phyloP scores from a whole-genome alignment of 805 yeast genomes.

The Cyberlindnera mycetangii region DNA sequence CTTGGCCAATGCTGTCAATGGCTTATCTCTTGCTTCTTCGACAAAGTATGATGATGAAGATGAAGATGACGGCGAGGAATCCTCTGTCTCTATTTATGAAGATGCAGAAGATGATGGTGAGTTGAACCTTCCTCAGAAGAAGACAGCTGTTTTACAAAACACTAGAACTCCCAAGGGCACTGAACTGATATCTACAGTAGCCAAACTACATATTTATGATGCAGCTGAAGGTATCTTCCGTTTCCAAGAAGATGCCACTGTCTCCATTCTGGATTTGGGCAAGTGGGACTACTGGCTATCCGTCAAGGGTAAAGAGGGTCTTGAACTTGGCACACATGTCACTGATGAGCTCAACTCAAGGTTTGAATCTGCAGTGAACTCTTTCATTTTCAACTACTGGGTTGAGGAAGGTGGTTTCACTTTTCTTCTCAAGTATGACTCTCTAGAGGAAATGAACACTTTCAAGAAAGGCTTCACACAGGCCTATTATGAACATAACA shows the following conservation, averaged over 20 bases:
- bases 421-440: constrained; percentile 57
- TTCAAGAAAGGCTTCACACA: constrained; percentile 54
- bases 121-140: background rate
- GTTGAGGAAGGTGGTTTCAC: constrained; percentile 43
- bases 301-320: constrained; percentile 31
- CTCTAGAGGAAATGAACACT: constrained; percentile 36
- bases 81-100: constrained; percentile 30
- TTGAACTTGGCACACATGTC: constrained; percentile 39
- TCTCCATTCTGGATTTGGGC: constrained; percentile 40
- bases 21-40: constrained; percentile 4
- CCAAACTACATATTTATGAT: constrained; percentile 54
- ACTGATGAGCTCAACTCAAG: constrained; percentile 57
- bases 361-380: constrained; percentile 52
- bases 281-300: constrained; percentile 54
- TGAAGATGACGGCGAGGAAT: constrained; percentile 27
- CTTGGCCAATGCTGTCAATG: constrained; percentile 9
- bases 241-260: constrained; percentile 34
- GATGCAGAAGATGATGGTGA: constrained; percentile 29
- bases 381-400: constrained; percentile 64
- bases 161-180: constrained; percentile 26
- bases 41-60: constrained; percentile 5
- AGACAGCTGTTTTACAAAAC: background rate
- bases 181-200: constrained; percentile 10
- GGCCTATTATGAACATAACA: constrained; percentile 59
- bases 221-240: constrained; percentile 46